Base-by-base conservation (phyloP, 2,329 filamentous ascomycete genomes). In the Colletotrichum gloeosporioides region DNA sequence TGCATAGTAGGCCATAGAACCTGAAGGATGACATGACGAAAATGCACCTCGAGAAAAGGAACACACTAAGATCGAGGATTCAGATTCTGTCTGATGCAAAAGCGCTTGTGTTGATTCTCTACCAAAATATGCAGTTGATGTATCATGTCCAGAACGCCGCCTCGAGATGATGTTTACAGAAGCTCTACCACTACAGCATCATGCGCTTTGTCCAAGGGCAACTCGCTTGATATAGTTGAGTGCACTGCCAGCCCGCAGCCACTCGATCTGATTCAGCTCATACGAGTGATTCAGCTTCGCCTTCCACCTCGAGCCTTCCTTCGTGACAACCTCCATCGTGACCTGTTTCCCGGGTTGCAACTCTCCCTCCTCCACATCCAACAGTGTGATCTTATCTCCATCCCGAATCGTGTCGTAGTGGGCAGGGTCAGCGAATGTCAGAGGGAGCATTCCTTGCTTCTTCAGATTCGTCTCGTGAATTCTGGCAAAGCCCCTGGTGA, bases 381-480 rank as follows among this genome's bases (percentile, higher is more conserved):
- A 22, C 1, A 78, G 61, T 2, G 57, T 66, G 18, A 78, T 36
- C 1, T 8, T 16, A n/a, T 78, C 78, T 4, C 71, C 76, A 7
- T 65, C 49, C 27, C 53, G 8, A 6, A 96, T 94, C 88, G 91
- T 94, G 82, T 95, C 94, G 84, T 96, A 96, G 83, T 95, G 94
- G 81, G 89, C 92, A 70, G 93, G 92, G 82, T 95, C 89, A 71
- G 89, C 85, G 88, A 96, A 95, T 76, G 93, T 95, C 79, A 96
- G 88, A 80, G 81, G 78, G 16, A 82, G 75, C 79, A 82, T 80
- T 1, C 78, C 81, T 89, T 96, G 95, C 92, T 97, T 97, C 93
- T 97, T 97, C 85, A 98, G 89, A 89, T 97, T 97, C 85, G 95
- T 96, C 90, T 97, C 95, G 90, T 97, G 95, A 83, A 97, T 97